Conservation (phyloP, 345 rosid species). For the Eucalyptus sp. region DNA sequence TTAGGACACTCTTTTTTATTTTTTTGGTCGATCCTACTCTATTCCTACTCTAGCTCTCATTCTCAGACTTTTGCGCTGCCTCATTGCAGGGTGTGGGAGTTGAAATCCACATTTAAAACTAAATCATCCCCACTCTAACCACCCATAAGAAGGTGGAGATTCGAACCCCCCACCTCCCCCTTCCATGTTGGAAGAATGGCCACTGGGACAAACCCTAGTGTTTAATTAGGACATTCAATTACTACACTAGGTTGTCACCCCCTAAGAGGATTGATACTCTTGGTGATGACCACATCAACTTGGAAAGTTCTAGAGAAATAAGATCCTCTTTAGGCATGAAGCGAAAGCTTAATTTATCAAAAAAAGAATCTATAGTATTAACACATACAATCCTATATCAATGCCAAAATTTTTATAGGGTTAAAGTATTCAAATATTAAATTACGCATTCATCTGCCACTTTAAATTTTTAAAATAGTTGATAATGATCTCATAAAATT, state of each 20-base stretch:
- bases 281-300: background rate
- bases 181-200: no score
- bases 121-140: rapidly evolving
- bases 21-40: no score
- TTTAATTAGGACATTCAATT: background rate
- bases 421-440: background rate
- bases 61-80: rapidly evolving
- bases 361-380: background rate
- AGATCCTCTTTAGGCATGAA: background rate
- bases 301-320: background rate
- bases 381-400: background rate
- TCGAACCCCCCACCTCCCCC: rapidly evolving
- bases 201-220: rapidly evolving
- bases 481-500: background rate
- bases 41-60: no score
- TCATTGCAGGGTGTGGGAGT: rapidly evolving
- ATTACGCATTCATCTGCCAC: background rate
- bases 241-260: background rate
- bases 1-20: background rate
- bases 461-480: background rate
- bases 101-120: no score
- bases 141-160: no score
- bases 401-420: rapidly evolving
- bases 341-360: background rate
- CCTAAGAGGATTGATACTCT: background rate